Conservation (phyloP, 129 eudicot species). For the Centaurea solstitialis region DNA sequence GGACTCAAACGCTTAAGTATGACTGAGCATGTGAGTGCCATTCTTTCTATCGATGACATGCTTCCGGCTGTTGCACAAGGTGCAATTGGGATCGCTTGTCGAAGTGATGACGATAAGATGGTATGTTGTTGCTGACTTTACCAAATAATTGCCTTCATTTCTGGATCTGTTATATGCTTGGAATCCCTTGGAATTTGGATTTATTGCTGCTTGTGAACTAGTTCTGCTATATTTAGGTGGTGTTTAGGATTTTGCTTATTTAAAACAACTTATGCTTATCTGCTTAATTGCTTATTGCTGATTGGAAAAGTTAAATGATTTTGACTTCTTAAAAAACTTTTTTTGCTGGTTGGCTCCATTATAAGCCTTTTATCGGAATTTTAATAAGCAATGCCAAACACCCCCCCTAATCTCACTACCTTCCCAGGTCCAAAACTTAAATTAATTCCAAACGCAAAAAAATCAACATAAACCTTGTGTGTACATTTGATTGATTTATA, state of each 20-base stretch:
- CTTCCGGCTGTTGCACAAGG: slow-evolving; percentile 96
- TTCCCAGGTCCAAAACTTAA: not conserved
- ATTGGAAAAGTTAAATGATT: no score
- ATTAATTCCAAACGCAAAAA: not conserved
- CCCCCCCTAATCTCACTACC: no score
- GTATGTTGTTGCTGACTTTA: slow-evolving; percentile 38
- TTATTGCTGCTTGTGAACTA: not conserved
- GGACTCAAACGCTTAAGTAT: slow-evolving; percentile 82
- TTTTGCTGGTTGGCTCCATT: no score
- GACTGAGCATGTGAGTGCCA: slow-evolving; percentile 77
- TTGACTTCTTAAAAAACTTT: no score
- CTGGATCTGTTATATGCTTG: slow-evolving; percentile 12
- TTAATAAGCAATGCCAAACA: no score
- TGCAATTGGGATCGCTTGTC: slow-evolving; percentile 91
- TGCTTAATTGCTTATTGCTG: no score
- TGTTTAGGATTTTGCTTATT: no score
- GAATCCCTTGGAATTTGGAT: not conserved
- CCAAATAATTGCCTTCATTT: not conserved
- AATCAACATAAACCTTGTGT: not conserved
- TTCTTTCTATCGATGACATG: slow-evolving; percentile 84
- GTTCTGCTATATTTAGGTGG: no score
- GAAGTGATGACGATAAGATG: slow-evolving; percentile 83
- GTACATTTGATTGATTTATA: not conserved
- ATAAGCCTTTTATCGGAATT: no score
- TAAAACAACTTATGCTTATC: no score